These are phyloP conservation scores for Candida piceae DNA, from an alignment of 805 yeast genomes.

Conservation along the genomic window DNA sequence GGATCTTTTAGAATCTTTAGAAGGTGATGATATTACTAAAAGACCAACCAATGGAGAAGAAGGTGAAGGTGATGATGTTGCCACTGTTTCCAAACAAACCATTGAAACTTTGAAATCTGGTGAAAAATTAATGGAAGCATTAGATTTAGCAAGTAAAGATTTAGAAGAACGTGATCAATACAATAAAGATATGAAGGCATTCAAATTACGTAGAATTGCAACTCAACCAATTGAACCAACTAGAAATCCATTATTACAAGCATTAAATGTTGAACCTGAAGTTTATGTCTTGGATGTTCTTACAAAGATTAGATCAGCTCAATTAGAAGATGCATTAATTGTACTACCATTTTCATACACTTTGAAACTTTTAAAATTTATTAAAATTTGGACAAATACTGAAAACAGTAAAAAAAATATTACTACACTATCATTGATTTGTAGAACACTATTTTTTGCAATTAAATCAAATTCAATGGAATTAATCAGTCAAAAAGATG, in stretches of 20 bases:
- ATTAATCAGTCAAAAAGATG: constrained; percentile 64
- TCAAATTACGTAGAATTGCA: constrained; percentile 37
- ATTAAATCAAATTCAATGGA: constrained; percentile 74
- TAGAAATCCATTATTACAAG: constrained; percentile 67
- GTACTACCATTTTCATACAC: constrained; percentile 89
- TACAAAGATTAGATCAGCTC: constrained; percentile 69
- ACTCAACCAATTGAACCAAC: constrained; percentile 55
- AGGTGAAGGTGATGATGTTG: constrained; percentile 47
- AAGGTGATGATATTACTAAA: constrained; percentile 40
- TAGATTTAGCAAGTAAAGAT: constrained; percentile 76
- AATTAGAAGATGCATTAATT: constrained; percentile 86
- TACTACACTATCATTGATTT: constrained; percentile 55
- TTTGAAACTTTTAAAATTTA: constrained; percentile 60
- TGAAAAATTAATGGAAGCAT: constrained; percentile 85
- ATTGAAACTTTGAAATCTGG: constrained; percentile 92
- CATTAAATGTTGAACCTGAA: constrained; percentile 66
- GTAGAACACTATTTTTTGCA: constrained; percentile 72
- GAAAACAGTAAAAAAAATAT: constrained; percentile 38
- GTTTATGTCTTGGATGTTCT: constrained; percentile 74
- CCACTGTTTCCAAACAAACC: constrained; percentile 74
- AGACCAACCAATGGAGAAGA: constrained; percentile 35
- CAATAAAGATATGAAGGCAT: constrained; percentile 33
- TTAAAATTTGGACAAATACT: constrained; percentile 65
- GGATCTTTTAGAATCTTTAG: constrained; percentile 69
- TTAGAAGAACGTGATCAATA: constrained; percentile 52